Percentiles rank a stretch among this genome's conserved stretches.
These are phyloP conservation scores for Phytophthora fragariae DNA, from an alignment of 352 stramenopile species.

Conservation along the genomic window DNA sequence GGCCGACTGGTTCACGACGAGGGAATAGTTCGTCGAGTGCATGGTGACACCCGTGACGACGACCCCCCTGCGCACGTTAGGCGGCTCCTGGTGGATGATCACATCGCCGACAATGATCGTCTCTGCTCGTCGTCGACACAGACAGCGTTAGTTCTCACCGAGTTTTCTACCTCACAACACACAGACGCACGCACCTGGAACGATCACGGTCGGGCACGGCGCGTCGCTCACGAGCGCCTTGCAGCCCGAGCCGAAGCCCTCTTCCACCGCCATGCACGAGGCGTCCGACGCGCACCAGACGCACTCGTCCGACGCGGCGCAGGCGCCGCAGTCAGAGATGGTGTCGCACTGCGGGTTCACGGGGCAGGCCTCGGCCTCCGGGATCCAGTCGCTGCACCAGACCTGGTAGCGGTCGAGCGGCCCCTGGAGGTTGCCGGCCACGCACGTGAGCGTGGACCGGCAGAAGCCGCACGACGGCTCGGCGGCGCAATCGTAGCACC, in stretches of 20 bases:
- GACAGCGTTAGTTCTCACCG: neutral
- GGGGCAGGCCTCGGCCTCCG: conserved; percentile 67
- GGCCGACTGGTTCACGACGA: conserved; percentile 51
- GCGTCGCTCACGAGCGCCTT: conserved; percentile 83
- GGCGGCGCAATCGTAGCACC: conserved; percentile 76
- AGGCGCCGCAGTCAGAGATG: conserved; percentile 67
- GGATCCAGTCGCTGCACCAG: conserved; percentile 72
- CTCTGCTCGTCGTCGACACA: conserved; percentile 45
- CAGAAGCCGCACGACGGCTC: conserved; percentile 89
- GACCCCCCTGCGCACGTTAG: conserved; percentile 48
- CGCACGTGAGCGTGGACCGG: conserved; percentile 91
- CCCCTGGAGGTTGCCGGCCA: conserved; percentile 66
- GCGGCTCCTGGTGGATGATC: conserved; percentile 55
- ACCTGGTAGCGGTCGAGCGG: conserved; percentile 46
- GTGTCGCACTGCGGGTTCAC: conserved; percentile 66
- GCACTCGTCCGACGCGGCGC: conserved; percentile 70
- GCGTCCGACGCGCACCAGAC: conserved; percentile 91
- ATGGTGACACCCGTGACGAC: conserved; percentile 48
- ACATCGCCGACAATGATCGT: conserved; percentile 65
- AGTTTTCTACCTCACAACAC: neutral
- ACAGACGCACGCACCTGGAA: conserved; percentile 61
- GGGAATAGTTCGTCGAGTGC: conserved; percentile 45
- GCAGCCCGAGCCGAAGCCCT: conserved; percentile 85
- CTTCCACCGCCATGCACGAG: conserved; percentile 86
- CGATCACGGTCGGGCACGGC: conserved; percentile 83